These are phyloP conservation scores for Amylocarpus encephaloides DNA, from an alignment of 2,329 filamentous ascomycete species.

Conservation along the genomic window DNA sequence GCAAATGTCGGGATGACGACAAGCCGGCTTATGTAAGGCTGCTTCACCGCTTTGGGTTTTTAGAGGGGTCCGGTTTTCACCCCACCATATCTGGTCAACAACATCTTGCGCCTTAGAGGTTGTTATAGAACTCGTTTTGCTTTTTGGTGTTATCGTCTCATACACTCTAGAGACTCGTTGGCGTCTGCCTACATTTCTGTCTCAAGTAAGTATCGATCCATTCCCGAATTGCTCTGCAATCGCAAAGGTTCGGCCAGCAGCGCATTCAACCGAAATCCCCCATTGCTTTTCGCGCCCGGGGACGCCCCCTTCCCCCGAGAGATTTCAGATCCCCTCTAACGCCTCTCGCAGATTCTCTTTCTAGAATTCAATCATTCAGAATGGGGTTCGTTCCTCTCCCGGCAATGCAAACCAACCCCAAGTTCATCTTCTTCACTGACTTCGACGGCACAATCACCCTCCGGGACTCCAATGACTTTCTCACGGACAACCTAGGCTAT, in stretches of 20 bases:
- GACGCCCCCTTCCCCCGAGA: too few relatives aligned
- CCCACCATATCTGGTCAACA: slow-evolving; percentile 13
- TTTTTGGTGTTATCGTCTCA: background rate
- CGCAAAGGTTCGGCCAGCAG: background rate
- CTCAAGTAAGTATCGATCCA: background rate
- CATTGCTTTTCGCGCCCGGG: background rate
- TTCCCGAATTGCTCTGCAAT: background rate
- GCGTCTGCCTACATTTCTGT: background rate
- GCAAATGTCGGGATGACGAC: background rate
- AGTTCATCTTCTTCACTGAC: slow-evolving; percentile 97
- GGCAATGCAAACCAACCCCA: slow-evolving; percentile 62
- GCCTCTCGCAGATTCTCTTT: background rate
- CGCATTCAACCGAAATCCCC: background rate
- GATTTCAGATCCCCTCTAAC: background rate
- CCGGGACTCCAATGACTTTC: slow-evolving; percentile 58
- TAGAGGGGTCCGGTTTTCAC: slow-evolving; percentile 1
- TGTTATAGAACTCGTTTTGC: background rate
- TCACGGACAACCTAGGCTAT: slow-evolving; percentile 90
- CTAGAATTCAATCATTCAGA: slow-evolving; percentile 7
- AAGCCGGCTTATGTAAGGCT: background rate
- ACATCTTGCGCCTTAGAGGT: slow-evolving; percentile 1
- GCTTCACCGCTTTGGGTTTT: slow-evolving; percentile 6
- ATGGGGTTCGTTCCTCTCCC: slow-evolving; percentile 40
- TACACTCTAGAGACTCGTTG: background rate
- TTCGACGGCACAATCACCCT: slow-evolving; percentile 94